phyloP scores from a whole-genome alignment of 2,329 filamentous ascomycete genomes.

The Dryadomyces quercivorus region DNA sequence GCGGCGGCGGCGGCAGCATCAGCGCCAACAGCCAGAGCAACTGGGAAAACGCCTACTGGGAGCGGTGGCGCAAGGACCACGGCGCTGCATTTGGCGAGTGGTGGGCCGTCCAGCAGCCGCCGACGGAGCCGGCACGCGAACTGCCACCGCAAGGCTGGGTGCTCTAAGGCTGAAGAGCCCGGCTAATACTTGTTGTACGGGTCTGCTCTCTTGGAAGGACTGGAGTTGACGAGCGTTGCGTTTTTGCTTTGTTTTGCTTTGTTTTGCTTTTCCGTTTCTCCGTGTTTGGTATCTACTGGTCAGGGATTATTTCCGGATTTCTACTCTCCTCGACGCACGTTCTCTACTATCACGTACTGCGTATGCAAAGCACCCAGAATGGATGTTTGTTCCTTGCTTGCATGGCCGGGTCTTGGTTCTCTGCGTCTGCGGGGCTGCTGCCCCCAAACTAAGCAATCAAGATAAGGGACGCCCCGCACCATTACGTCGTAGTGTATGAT shows the following conservation, averaged over 20 bases:
- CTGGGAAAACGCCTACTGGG: constrained; percentile 3
- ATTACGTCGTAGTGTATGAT: neutral
- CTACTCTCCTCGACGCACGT: too few relatives aligned
- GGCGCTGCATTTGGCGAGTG: constrained; percentile 2
- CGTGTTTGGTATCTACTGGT: neutral
- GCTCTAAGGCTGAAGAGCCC: neutral
- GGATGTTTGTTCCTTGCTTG: too few relatives aligned
- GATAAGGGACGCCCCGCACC: neutral
- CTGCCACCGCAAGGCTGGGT: constrained; percentile 1
- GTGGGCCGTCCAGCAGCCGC: constrained; percentile 9
- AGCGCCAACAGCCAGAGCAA: neutral
- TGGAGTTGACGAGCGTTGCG: neutral
- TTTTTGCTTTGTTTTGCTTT: neutral
- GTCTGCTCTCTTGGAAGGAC: neutral
- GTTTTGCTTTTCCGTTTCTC: neutral
- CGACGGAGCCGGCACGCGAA: constrained; percentile 4
- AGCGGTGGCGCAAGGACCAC: constrained; percentile 3
- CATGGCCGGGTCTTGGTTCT: too few relatives aligned
- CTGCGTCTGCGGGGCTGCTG: neutral
- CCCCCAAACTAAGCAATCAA: constrained; percentile 1
- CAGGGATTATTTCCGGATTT: too few relatives aligned
- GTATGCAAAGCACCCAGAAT: too few relatives aligned
- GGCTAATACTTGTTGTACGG: neutral
- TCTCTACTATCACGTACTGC: too few relatives aligned
- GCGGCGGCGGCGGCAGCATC: neutral